Base-by-base conservation (phyloP, 192 early-diverging fungal genomes). In the Backusella tarrabulga region DNA sequence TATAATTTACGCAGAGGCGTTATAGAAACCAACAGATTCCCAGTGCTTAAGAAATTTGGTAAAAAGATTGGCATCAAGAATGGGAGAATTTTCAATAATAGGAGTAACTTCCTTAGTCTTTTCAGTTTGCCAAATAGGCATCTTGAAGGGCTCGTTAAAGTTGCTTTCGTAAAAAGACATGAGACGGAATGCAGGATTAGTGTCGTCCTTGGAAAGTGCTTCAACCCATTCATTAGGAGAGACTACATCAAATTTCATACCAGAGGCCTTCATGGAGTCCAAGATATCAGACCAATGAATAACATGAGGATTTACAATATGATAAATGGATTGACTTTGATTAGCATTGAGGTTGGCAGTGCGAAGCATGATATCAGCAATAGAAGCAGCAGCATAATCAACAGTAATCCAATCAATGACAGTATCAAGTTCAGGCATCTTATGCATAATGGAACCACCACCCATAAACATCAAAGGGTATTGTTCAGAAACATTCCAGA, bases 321-420 rank as follows among this genome's bases (percentile, higher is more conserved):
- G 77, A 34, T 72, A 76, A 1, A 79, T 36, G 11, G 74, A 72
- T 38, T 73, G 44, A 9, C 38, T 26, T 11, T 9, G 3, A 19
- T 54, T 34, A 7, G 60, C 69, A 34, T 34, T 17, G 2, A 34
- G 21, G 26, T 76, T 69, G 5, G 41, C 42, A 11, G 71, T 71
- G 5, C 46, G 41, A 52, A 76, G 17, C 56, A 79, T 76, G 5
- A 83, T 76, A 19, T 83, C 81, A 11, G 3, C 36, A 68, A 83
- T 83, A 4, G 74, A 38, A 9, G 34, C 17, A 3, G 81, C 81
- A 23, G 77, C 69, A 44, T 76, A 50, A 46, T 83, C 81, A 34
- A 79, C 36, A 26, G 77, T 78, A 12, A 83, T 75, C 81, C 81
- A 83, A 72, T 78, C 75, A 52, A 83, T 83, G n/a, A 38, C 26